Evolutionary conservation across 495 filamentous ascomycete species (phyloP).

Genomic region (Neurospora intermedia): DNA sequence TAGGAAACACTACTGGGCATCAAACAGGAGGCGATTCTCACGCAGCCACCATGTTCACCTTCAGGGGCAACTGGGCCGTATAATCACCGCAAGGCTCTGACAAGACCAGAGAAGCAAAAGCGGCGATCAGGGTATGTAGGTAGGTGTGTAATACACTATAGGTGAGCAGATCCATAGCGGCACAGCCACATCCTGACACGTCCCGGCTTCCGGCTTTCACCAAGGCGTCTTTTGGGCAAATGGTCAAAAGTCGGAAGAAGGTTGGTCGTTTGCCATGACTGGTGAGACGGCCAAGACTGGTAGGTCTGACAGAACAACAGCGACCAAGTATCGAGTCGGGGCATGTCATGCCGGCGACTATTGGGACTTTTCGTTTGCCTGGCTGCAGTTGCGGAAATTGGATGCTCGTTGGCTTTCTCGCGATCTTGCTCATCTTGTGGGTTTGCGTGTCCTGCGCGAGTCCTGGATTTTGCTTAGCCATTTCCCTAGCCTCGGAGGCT

Average conservation of each 20-base stretch:
- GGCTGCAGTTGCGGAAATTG: background rate
- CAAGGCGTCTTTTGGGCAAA: constrained; percentile 12
- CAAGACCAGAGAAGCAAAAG: background rate
- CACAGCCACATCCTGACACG: background rate
- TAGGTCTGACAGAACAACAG: background rate
- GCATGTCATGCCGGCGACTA: background rate
- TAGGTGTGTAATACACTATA: background rate
- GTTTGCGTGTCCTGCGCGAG: background rate
- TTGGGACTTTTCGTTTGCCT: background rate
- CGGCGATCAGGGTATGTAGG: background rate
- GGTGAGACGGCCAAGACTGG: background rate
- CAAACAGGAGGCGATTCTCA: background rate
- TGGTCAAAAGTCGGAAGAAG: background rate
- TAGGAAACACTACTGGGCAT: background rate
- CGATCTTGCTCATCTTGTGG: background rate
- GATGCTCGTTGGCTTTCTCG: background rate
- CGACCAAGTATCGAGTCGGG: background rate
- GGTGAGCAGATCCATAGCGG: background rate
- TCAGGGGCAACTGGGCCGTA: background rate
- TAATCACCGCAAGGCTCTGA: background rate
- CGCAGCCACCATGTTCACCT: background rate
- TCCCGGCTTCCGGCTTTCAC: constrained; percentile 1
- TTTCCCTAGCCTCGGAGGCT: background rate
- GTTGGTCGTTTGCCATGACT: background rate
- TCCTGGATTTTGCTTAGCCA: background rate